Conservation (phyloP, 371 early-diverging fungal genomes). For the Haplosporangium sp. region DNA sequence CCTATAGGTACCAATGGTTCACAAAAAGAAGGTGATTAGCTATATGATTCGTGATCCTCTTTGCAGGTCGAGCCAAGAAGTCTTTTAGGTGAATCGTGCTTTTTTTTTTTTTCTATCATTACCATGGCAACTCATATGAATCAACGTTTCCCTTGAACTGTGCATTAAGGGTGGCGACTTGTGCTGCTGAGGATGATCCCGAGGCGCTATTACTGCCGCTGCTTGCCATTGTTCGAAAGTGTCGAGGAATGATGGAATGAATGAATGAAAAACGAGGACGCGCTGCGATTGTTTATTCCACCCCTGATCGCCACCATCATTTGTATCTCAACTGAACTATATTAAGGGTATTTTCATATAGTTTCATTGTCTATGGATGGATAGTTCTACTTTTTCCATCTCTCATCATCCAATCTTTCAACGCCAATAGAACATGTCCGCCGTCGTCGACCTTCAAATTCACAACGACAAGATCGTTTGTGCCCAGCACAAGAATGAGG, state of each 20-base stretch:
- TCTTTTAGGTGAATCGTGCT: not conserved
- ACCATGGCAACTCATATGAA: slow-evolving; percentile 55
- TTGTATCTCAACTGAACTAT: not conserved
- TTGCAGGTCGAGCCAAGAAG: too few species aligned
- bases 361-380: too few species aligned
- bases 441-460: slow-evolving; percentile 49
- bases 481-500: slow-evolving; percentile 48
- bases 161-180: slow-evolving; percentile 32
- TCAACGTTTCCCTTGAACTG: slow-evolving; percentile 56
- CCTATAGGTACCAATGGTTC: slow-evolving; percentile 59
- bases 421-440: slow-evolving; percentile 13
- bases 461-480: slow-evolving; percentile 48
- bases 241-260: not conserved
- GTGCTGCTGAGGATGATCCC: slow-evolving; percentile 30
- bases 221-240: slow-evolving; percentile 15
- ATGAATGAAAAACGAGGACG: not conserved
- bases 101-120: slow-evolving; percentile 1
- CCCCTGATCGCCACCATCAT: slow-evolving; percentile 14
- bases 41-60: not conserved
- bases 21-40: not conserved
- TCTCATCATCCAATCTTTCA: not conserved
- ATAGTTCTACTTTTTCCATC: not conserved
- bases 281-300: slow-evolving; percentile 5
- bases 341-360: not conserved
- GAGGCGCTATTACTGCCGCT: slow-evolving; percentile 9